These are phyloP conservation scores for Otatea glauca DNA, from an alignment of 176 grass and related monocot species.

Conservation along the genomic window DNA sequence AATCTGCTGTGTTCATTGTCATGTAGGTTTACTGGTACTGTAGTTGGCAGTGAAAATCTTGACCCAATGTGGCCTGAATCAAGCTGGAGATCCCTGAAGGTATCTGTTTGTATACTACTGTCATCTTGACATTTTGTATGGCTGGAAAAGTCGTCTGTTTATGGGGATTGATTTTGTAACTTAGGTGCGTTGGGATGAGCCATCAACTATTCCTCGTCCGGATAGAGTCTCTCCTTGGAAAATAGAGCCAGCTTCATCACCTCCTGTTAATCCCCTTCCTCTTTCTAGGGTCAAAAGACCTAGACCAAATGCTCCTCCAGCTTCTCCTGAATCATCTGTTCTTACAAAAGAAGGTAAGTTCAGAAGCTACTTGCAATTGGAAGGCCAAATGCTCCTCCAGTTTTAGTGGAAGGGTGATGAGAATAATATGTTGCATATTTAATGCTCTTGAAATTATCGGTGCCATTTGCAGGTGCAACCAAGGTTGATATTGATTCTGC, in stretches of 20 bases:
- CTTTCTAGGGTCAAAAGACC: slow-evolving; percentile 73
- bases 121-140: slow-evolving; percentile 17
- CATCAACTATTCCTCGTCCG: slow-evolving; percentile 79
- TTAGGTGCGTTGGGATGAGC: slow-evolving; percentile 95
- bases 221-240: slow-evolving; percentile 92
- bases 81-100: slow-evolving; percentile 88
- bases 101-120: slow-evolving; percentile 39
- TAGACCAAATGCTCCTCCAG: slow-evolving; percentile 58
- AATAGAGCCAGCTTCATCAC: slow-evolving; percentile 80
- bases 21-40: slow-evolving; percentile 89
- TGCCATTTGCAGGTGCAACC: slow-evolving; percentile 44
- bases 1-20: neutral
- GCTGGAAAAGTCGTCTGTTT: slow-evolving; percentile 14
- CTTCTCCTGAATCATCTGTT: slow-evolving; percentile 72
- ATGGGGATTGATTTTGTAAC: slow-evolving; percentile 33
- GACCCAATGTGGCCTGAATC: slow-evolving; percentile 79
- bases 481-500: slow-evolving; percentile 58
- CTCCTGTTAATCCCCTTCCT: slow-evolving; percentile 79
- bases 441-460: neutral
- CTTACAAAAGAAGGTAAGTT: slow-evolving; percentile 77
- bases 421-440: neutral
- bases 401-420: slow-evolving; percentile 6
- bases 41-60: slow-evolving; percentile 83
- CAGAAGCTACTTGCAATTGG: neutral
- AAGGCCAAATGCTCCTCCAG: no score